Evolutionary conservation across 192 early-diverging fungal genomes (phyloP), one percentile per base, ranked within the genome.

Genomic region (Backusella mclennaniae): DNA sequence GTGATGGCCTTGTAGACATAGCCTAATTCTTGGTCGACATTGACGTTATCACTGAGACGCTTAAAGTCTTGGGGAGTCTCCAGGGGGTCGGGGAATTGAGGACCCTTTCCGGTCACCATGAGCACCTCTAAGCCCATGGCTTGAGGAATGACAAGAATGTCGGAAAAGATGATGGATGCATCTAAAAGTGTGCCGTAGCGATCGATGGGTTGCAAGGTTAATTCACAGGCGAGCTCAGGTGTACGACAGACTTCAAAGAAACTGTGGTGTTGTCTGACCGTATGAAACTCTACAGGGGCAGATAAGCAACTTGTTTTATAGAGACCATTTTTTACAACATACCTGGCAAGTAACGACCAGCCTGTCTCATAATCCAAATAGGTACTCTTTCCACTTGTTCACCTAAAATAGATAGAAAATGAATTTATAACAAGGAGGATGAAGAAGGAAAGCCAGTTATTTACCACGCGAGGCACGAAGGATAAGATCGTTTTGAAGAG

Each of bases 331-430:
- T 26, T 26, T 26, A 26, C 26, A 26, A 26, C 26, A 26, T 33
- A 95, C 93, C 93, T 68, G 98, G 96, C 81, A 99, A 86, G 75
- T 98, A 98, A 19, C 98, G 89, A 14, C 98, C 98, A 9, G 98
- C 98, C 84, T 99, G 98, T 56, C 98, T 88, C 97, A 98, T 98
- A 82, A 97, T 95, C 98, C 98, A 99, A n/a, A 98, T 94, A 17
- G 93, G 93, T 11, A 90, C 89, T 38, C 93, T 89, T 80, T 94
- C 88, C 46, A 94, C 85, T 77, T 84, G 73, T 84, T 94, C 88
- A 53, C 92, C 85, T 87, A 33, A 66, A 56, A 69, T 69, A 74
- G 5, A 56, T 26, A 68, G 26, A 41, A 44, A 2, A 76, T 41
- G 42, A 49, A 35, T 31, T 39, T n/a, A 39, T 17, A 11, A 9